Base-by-base conservation (phyloP, 768 basidiomycete species). In the Amanita phalloides region DNA sequence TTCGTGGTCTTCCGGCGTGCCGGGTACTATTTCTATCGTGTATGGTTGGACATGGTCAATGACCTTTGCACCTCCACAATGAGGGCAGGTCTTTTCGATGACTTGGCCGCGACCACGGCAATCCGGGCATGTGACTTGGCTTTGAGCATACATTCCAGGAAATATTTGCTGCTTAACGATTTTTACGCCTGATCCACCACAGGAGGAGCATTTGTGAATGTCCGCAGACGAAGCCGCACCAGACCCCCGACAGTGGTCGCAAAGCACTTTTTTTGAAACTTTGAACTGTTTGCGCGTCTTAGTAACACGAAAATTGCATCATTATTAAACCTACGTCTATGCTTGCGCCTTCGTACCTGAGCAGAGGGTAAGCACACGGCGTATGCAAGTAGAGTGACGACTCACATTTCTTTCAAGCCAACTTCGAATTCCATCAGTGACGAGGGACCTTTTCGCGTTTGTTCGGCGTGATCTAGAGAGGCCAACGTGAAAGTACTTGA, bases 221-320 rank as follows among this genome's bases (percentile, higher is more conserved):
- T 96, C 90, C 6, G 77, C 66, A 53, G 91, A 89, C 0, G 90
- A 88, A 1, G 91, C 87, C 0, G 96, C 96, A 21, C 96, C 96
- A 0, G 90, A 82, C 21, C 96, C 96, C 61, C 93, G 84, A 69
- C 96, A 99, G 63, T 96, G 90, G 66, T 97, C 93, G 62, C 96
- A 99, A 14, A 99, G 82, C 33, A 95, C 81, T 49, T 83, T 81
- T 64, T 95, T 94, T 65, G 84, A 86, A 63, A 97, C 76, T 72
- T 88, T 86, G 67, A 99, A 95, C 92, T 98, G 57, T 10, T 53
- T 2, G 48, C 43, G 43, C 7, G 20, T 25, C 25, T 58, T 35
- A 66, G 21, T 20, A 25, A 30, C 20, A 37, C 26, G n/a, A 33
- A 51, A 28, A 43, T 54, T 11, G 17, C 13, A 25, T 43, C n/a